Base-by-base conservation (phyloP, 768 basidiomycete species). In the Boletus vinaceobasis region DNA sequence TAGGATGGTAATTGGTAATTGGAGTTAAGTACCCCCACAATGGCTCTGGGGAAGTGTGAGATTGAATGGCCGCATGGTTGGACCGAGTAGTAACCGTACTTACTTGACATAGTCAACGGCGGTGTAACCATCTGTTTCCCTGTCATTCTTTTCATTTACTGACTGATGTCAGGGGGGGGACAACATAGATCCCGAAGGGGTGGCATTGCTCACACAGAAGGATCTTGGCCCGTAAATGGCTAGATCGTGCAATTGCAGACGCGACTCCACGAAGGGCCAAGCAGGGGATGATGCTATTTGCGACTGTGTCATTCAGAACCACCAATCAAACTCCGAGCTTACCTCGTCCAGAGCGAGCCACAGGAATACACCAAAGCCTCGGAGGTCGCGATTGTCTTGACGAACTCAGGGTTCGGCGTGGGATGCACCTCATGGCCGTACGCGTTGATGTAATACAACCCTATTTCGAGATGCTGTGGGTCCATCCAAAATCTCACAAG, bases 311-410 rank as follows among this genome's bases (percentile, higher is more conserved):
- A 49, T 50, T 50, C 29, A 50, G 58, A 47, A 49, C 21, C 15
- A 43, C 29, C 37, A 31, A 56, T 29, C 27, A 33, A 55, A 61
- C 40, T 29, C 29, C 8, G 43, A 45, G 40, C 77, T 47, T 50
- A 86, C 91, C 90, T 93, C 14, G 94, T 98, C 92, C 92, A 98
- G 8, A 98, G 74, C 2, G 93, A 96, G 6, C 94, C 94, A 65
- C 93, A 94, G 4, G 92, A 94, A 68, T 96, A 97, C 3, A 98
- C 84, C 29, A 98, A 74, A 3, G 88, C 74, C 58, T 89, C 82
- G 52, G 80, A 80, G 31, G 77, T 73, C 4, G 73, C 71, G 10
- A 96, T 73, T 48, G 81, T 79, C 13, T 80, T 70, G 47, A 98
- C 65, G 65, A 86, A 92, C 40, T 89, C 90, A 2, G 85, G 81